Conservation (phyloP, 768 basidiomycete genomes). For the Hebeloma cylindrosporum region DNA sequence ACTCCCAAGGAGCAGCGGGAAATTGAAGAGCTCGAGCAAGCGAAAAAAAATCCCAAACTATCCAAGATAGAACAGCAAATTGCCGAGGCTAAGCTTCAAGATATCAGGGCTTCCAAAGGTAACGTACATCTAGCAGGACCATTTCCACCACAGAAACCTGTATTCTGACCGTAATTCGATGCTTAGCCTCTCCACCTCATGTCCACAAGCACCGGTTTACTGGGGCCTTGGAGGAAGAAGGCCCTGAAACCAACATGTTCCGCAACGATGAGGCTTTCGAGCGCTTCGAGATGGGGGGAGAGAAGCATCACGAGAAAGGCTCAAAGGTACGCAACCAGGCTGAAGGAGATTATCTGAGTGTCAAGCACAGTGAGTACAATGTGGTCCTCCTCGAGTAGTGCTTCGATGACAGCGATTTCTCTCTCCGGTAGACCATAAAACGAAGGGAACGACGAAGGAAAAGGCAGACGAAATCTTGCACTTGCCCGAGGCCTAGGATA, state of each 20-base stretch:
- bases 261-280: constrained; percentile 24
- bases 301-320: not conserved
- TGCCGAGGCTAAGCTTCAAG: constrained; percentile 9
- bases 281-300: constrained; percentile 20
- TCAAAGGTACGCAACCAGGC: constrained; percentile 11
- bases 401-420: not conserved
- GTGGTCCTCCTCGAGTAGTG: not conserved
- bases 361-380: constrained; percentile 16
- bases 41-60: not conserved
- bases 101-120: not conserved
- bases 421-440: constrained; percentile 19
- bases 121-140: no score
- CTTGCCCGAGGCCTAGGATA: not conserved
- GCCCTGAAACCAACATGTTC: constrained; percentile 10
- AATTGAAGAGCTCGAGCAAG: constrained; percentile 1
- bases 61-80: constrained; percentile 11
- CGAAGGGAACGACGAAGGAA: constrained; percentile 11
- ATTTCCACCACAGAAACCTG: no score
- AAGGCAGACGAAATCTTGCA: not conserved
- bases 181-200: constrained; percentile 15
- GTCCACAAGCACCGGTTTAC: constrained; percentile 17
- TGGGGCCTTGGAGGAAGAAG: not conserved
- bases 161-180: not conserved
- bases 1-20: constrained; percentile 6
- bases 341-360: constrained; percentile 6